Evolutionary conservation across 208 protist species (phyloP), one percentile per base, ranked within the genome.

Genomic region (Tritrichomonas musculus): DNA sequence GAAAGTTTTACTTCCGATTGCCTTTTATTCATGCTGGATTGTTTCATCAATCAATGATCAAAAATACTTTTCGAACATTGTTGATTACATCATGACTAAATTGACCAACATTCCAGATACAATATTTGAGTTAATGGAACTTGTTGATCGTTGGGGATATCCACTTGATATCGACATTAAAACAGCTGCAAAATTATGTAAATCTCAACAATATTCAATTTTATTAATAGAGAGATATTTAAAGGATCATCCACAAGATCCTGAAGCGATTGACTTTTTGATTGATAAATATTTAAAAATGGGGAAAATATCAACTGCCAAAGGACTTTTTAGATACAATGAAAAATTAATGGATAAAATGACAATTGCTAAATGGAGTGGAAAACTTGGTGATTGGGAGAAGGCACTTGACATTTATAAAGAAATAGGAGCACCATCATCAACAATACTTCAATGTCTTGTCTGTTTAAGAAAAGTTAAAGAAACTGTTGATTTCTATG

Each of bases 331-430:
- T 13, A 36, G 53, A 33, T 8, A 88, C 20, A 22, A 25, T n/a
- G 33, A 88, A 88, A 36, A 57, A 25, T 57, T 14, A 39, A 27
- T 88, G 20, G 36, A 44, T 47, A 1, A 77, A 47, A 33, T 33
- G 33, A 47, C 5, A 17, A 20, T 33, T 77, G 73, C 73, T 53
- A 53, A 44, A 53, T 84, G 36, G 73, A 53, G 39, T 84, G 73
- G 36, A 84, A 39, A 13, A 47, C 53, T 84, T 53, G 73, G 73
- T 1, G 73, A 84, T 47, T 84, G 73, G 73, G n/a, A 84, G 25
- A 84, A 53, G n/a, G 73, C 73, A 53, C 39, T 84, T 25, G 41
- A 84, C n/a, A 47, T 84, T 47, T 84, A 84, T 39, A 47, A 82
- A 39, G 49, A 82, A 82, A 41, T 50, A 47, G 47, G 39, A 0